Evolutionary conservation across 2,329 filamentous ascomycete species (phyloP).

Genomic region (Erysiphe pulchra): DNA sequence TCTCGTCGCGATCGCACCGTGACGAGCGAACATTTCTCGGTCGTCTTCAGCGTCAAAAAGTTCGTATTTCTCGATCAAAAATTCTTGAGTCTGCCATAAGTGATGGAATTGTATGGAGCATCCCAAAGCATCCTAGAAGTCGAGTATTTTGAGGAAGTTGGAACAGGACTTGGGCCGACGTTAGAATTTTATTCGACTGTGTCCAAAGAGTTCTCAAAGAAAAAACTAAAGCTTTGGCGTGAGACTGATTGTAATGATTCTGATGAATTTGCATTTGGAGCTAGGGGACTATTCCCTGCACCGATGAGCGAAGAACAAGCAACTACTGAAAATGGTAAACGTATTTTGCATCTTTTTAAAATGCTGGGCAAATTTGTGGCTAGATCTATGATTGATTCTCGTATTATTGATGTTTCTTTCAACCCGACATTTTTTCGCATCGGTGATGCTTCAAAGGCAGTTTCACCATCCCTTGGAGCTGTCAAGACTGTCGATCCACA

Average conservation of each 20-base stretch:
- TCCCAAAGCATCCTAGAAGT: constrained; percentile 90
- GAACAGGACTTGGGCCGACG: constrained; percentile 82
- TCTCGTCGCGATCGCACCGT: constrained; percentile 50
- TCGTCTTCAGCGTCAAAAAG: constrained; percentile 80
- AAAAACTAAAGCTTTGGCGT: constrained; percentile 89
- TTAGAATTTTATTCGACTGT: constrained; percentile 96
- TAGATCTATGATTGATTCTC: constrained; percentile 89
- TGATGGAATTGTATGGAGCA: constrained; percentile 96
- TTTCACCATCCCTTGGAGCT: constrained; percentile 66
- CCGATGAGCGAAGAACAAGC: constrained; percentile 65
- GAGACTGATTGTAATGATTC: constrained; percentile 53
- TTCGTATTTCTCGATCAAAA: constrained; percentile 84
- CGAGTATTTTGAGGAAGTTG: constrained; percentile 96
- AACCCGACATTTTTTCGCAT: constrained; percentile 96
- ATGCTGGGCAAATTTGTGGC: constrained; percentile 93
- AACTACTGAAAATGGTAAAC: constrained; percentile 53
- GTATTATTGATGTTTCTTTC: constrained; percentile 93
- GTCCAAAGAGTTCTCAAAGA: constrained; percentile 90
- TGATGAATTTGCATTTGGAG: constrained; percentile 65
- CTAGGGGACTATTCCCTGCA: constrained; percentile 69
- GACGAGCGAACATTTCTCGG: constrained; percentile 84
- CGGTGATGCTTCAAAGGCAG: constrained; percentile 35
- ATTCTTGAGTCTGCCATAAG: constrained; percentile 92
- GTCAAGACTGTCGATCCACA: constrained; percentile 74
- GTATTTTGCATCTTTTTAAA: constrained; percentile 69